phyloP scores from a whole-genome alignment of 345 rosid genomes.

The Moricandia arvensis region DNA sequence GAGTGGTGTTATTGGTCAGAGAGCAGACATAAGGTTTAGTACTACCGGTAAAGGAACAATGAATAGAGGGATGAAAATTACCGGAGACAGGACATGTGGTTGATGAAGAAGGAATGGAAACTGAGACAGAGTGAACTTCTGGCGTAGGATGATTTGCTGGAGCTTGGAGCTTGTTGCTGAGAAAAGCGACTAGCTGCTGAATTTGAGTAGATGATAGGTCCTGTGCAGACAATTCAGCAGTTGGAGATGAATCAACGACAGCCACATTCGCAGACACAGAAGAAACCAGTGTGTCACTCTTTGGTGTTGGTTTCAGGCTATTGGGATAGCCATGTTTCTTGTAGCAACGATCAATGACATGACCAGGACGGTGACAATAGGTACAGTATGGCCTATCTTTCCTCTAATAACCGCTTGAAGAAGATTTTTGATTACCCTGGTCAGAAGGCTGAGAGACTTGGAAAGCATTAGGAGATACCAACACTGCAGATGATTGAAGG shows the following conservation, averaged over 20 bases:
- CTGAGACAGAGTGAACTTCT: background rate
- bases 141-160: background rate
- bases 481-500: too few species aligned
- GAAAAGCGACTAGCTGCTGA: too few species aligned
- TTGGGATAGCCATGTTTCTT: too few species aligned
- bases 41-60: background rate
- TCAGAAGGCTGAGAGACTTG: background rate
- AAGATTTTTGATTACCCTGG: background rate
- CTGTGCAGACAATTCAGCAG: too few species aligned
- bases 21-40: background rate
- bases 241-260: too few species aligned
- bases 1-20: background rate
- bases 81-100: background rate
- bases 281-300: too few species aligned
- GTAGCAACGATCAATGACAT: background rate
- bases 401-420: background rate
- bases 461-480: too few species aligned
- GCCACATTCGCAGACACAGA: too few species aligned
- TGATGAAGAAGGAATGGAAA: background rate
- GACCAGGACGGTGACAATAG: background rate
- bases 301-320: background rate
- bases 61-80: background rate
- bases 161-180: background rate
- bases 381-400: background rate
- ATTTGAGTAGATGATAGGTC: background rate